Percentiles rank a stretch among this genome's conserved stretches.
Conservation (phyloP, 805 yeast genomes). For the Candida anglica region DNA sequence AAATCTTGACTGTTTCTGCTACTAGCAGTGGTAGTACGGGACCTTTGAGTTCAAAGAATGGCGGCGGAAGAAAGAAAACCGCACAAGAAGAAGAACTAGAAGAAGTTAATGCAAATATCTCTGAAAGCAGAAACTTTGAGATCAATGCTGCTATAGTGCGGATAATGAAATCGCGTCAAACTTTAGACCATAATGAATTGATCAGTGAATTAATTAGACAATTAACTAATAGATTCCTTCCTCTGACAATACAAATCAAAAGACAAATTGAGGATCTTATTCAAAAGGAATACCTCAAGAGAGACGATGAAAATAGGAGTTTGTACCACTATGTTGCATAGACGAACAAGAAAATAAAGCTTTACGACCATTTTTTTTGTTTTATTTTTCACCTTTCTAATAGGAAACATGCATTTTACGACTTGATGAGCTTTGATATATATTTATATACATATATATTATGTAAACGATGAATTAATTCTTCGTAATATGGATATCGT, state of each 20-base stretch:
- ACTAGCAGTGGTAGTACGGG: constrained; percentile 9
- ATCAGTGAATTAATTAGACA: constrained; percentile 62
- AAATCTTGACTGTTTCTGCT: constrained; percentile 64
- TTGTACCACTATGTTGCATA: constrained; percentile 68
- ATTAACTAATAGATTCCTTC: constrained; percentile 60
- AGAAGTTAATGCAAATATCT: constrained; percentile 52
- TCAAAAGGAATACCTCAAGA: constrained; percentile 75
- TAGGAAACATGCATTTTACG: too few species aligned
- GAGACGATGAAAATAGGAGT: constrained; percentile 59
- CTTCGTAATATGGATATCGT: too few species aligned
- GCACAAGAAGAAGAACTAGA: constrained; percentile 53
- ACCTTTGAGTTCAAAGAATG: not conserved
- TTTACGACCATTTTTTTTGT: too few species aligned
- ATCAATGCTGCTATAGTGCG: constrained; percentile 85
- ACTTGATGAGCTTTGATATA: too few species aligned
- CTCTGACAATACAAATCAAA: constrained; percentile 65
- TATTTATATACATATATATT: too few species aligned
- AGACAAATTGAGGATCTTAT: constrained; percentile 69
- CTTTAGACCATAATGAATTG: constrained; percentile 58
- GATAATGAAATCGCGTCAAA: constrained; percentile 74
- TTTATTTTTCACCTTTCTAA: too few species aligned
- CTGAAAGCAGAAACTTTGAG: constrained; percentile 61
- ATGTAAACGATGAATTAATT: too few species aligned
- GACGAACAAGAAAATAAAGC: constrained; percentile 1
- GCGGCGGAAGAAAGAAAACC: constrained; percentile 11